Conservation (phyloP, 805 yeast species). For the Monosporozyma aquatica region DNA sequence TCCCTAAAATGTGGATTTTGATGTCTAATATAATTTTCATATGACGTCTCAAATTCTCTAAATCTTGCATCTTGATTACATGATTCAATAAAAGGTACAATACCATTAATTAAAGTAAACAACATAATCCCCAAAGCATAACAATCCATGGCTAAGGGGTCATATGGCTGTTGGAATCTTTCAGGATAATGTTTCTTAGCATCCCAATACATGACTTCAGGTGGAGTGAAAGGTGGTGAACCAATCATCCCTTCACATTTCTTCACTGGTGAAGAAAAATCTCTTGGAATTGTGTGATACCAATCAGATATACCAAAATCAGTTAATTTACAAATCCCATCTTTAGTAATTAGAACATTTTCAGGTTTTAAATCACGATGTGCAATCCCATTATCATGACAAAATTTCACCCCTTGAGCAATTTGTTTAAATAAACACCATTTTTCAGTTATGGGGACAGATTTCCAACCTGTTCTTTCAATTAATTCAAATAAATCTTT, state of each 20-base stretch:
- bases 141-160: conserved; percentile 60
- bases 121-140: conserved; percentile 69
- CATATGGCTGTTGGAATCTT: conserved; percentile 35
- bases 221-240: conserved; percentile 75
- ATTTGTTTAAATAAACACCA: conserved; percentile 64
- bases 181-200: conserved; percentile 28
- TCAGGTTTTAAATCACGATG: conserved; percentile 75
- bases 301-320: conserved; percentile 72
- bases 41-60: conserved; percentile 47
- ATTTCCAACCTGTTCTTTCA: conserved; percentile 52
- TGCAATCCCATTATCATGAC: conserved; percentile 60
- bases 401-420: conserved; percentile 48
- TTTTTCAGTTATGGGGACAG: conserved; percentile 42
- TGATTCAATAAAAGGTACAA: conserved; percentile 54
- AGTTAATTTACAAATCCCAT: conserved; percentile 58
- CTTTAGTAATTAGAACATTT: conserved; percentile 49
- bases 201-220: conserved; percentile 53
- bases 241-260: conserved; percentile 48
- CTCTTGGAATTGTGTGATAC: conserved; percentile 47
- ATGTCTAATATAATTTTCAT: conserved; percentile 31
- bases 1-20: conserved; percentile 43
- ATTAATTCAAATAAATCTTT: conserved; percentile 56
- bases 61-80: conserved; percentile 39
- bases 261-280: conserved; percentile 36
- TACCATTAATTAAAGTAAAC: conserved; percentile 50